Percentiles rank a stretch among this genome's conserved stretches.
phyloP scores from a whole-genome alignment of 2,329 filamentous ascomycete species.

The Fusarium acutatum region DNA sequence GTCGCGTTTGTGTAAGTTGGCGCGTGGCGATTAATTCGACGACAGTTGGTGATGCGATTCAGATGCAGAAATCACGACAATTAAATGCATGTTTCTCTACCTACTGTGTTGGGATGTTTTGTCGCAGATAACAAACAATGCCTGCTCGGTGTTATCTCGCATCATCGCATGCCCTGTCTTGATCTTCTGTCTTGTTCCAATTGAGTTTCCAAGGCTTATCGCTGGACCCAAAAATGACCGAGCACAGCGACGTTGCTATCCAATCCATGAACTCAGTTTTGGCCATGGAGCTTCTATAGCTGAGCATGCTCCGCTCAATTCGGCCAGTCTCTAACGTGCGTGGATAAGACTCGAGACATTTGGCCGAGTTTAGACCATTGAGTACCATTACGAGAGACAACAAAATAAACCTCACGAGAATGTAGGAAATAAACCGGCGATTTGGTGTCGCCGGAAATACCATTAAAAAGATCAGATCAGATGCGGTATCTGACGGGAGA shows the following conservation, averaged over 20 bases:
- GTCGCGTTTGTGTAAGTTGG: not conserved
- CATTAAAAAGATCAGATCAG: constrained; percentile 15
- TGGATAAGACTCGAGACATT: constrained; percentile 19
- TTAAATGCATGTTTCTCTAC: not conserved
- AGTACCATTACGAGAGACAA: not conserved
- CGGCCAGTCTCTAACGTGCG: constrained; percentile 13
- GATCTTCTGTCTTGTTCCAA: constrained; percentile 12
- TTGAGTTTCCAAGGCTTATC: constrained; percentile 23
- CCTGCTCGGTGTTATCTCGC: constrained; percentile 21
- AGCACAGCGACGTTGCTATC: not conserved
- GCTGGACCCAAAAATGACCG: constrained; percentile 10
- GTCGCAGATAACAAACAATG: constrained; percentile 1
- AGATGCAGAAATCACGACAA: not conserved
- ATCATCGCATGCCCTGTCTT: not conserved
- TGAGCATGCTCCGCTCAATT: constrained; percentile 16
- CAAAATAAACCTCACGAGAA: not conserved
- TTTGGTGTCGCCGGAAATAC: not conserved
- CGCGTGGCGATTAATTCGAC: not conserved
- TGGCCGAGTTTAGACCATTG: constrained; percentile 27
- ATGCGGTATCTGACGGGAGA: constrained; percentile 9
- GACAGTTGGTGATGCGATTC: not conserved
- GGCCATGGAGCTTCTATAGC: not conserved
- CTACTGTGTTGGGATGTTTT: not conserved
- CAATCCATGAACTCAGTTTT: constrained; percentile 7
- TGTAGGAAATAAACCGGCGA: not conserved